Evolutionary conservation across 441 rosid genomes (phyloP).

Genomic region (Adansonia grandidieri): DNA sequence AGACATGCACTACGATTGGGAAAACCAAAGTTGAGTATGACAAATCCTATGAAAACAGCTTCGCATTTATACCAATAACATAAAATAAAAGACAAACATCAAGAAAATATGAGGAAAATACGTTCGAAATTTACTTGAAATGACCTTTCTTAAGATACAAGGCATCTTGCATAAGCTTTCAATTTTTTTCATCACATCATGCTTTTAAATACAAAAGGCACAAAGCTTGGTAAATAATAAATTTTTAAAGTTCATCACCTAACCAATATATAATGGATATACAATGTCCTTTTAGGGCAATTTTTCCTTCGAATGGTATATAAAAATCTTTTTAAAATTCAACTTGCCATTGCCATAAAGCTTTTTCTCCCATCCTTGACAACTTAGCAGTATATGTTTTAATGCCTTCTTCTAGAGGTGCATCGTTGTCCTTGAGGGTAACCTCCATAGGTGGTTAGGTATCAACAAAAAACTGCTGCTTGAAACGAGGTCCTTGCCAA

Average conservation of each 20-base stretch:
- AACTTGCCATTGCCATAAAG: conserved; percentile 1
- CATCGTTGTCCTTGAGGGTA: not conserved
- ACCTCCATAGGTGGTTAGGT: conserved; percentile 13
- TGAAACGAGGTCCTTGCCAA: not conserved
- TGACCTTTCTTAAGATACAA: not conserved
- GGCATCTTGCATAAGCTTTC: not conserved
- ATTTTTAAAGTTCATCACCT: not conserved
- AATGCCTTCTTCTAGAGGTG: not conserved
- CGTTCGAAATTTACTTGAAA: not conserved
- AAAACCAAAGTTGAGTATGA: conserved; percentile 32
- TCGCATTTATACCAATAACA: not conserved
- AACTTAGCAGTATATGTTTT: conserved; percentile 11
- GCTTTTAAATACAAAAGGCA: not conserved
- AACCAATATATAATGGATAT: not conserved
- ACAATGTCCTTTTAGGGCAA: not conserved
- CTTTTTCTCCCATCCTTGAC: not conserved
- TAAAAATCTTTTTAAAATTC: not conserved
- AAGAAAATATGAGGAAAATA: not conserved
- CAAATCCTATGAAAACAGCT: conserved; percentile 26
- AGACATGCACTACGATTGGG: conserved; percentile 47
- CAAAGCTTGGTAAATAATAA: not conserved
- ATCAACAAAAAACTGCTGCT: conserved; percentile 12
- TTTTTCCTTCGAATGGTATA: not conserved
- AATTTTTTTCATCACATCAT: conserved; percentile 2
- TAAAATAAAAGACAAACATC: not conserved